Evolutionary conservation across 208 protist species (phyloP).

Genomic region (Acanthamoeba culbertsoni): DNA sequence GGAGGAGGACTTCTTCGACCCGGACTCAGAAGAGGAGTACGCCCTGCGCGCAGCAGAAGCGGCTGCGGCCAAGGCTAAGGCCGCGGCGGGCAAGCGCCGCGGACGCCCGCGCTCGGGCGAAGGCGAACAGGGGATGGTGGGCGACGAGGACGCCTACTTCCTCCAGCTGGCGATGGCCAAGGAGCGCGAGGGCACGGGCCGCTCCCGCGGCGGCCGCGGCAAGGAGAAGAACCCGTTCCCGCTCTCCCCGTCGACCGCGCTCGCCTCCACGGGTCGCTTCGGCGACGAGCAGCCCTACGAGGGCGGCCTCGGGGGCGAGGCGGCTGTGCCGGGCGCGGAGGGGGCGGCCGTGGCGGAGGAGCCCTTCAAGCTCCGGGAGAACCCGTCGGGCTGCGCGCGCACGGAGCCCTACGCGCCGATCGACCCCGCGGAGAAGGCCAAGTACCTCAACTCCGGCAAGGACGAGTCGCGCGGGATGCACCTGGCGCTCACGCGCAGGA

Average conservation of each 20-base stretch:
- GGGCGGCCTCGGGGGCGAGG: neutral
- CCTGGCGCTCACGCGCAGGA: neutral
- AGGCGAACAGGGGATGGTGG: neutral
- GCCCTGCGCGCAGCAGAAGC: neutral
- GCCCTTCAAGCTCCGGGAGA: slow-evolving; percentile 2
- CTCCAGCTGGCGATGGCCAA: neutral
- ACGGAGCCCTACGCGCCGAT: slow-evolving; percentile 5
- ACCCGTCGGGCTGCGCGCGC: slow-evolving; percentile 5
- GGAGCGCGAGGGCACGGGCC: neutral
- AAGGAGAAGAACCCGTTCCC: neutral
- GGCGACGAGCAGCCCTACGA: neutral
- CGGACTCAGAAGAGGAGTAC: neutral
- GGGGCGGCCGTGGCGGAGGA: neutral
- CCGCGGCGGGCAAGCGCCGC: neutral
- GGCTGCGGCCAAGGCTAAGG: neutral
- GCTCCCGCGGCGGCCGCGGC: neutral
- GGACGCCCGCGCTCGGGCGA: neutral
- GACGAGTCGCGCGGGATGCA: neutral
- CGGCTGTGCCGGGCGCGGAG: too few relatives aligned
- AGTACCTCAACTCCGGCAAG: neutral
- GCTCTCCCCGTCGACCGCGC: neutral
- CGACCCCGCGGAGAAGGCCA: slow-evolving; percentile 40
- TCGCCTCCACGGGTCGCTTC: neutral
- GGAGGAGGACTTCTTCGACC: slow-evolving; percentile 2
- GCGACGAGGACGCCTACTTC: neutral